Percentiles rank a stretch among this genome's conserved stretches.
Conservation (phyloP, 2,329 filamentous ascomycete genomes). For the Colletotrichum sp. region DNA sequence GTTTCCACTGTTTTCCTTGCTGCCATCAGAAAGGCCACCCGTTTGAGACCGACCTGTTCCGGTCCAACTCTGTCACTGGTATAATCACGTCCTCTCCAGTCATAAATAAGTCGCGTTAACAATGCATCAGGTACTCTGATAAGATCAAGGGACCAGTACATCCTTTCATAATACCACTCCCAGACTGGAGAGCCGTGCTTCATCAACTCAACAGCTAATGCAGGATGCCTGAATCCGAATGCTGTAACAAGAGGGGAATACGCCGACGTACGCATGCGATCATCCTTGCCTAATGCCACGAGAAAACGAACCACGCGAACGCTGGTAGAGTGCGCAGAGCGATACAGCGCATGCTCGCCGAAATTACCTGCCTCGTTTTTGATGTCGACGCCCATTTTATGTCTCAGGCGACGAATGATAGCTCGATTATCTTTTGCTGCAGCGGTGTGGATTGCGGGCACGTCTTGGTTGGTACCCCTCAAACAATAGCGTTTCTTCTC, state of each 20-base stretch:
- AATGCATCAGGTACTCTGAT: not conserved
- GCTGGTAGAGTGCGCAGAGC: not conserved
- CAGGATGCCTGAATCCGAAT: not conserved
- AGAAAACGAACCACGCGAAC: not conserved
- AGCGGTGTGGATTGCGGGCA: not conserved
- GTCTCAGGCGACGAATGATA: not conserved
- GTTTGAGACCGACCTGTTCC: not conserved
- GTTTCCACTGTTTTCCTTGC: not conserved
- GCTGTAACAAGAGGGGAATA: not conserved
- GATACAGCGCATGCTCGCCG: not conserved
- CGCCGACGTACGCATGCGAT: not conserved
- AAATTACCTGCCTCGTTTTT: not conserved
- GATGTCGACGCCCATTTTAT: not conserved
- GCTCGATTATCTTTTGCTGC: not conserved
- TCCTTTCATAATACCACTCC: not conserved
- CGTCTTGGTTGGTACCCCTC: not conserved
- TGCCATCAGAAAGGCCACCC: not conserved
- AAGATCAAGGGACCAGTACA: not conserved
- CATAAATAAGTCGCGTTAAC: not conserved
- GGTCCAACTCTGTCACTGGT: not conserved
- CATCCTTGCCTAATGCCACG: not conserved
- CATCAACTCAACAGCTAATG: not conserved
- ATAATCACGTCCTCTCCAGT: not conserved
- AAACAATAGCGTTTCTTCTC: not conserved
- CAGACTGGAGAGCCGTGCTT: not conserved